Evolutionary conservation across 805 yeast genomes (phyloP).

Genomic region (Spathaspora girioi): DNA sequence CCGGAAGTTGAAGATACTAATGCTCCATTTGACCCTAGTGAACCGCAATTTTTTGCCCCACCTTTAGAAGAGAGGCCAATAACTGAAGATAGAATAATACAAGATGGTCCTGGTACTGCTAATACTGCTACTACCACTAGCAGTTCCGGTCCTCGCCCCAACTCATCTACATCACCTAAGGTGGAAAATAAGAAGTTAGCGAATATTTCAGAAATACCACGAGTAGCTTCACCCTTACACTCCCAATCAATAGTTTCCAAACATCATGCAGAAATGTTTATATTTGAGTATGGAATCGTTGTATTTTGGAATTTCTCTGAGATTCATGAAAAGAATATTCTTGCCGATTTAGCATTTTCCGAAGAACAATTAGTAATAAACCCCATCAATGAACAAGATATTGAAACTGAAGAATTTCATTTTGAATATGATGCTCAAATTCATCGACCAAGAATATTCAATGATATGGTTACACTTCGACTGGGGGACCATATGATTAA

Average conservation of each 20-base stretch:
- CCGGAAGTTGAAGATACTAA: conserved; percentile 38
- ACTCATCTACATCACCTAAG: no score
- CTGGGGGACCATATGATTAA: conserved; percentile 92
- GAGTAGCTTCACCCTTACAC: conserved; percentile 2
- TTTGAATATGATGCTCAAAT: conserved; percentile 65
- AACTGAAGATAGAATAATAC: conserved; percentile 5
- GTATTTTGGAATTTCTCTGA: conserved; percentile 97
- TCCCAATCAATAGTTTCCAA: conserved; percentile 42
- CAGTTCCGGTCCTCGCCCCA: no score
- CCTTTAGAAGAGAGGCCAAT: conserved; percentile 19
- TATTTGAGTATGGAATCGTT: conserved; percentile 91
- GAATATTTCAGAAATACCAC: neutral
- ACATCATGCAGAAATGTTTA: conserved; percentile 81
- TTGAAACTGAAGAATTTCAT: conserved; percentile 86
- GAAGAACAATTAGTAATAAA: conserved; percentile 53
- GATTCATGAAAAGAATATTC: conserved; percentile 84
- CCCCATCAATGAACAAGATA: conserved; percentile 82
- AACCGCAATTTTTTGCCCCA: conserved; percentile 83
- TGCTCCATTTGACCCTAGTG: conserved; percentile 82
- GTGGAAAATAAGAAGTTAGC: neutral
- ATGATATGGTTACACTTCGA: conserved; percentile 88
- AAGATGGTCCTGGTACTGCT: neutral
- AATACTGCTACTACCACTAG: no score
- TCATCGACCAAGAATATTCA: conserved; percentile 73
- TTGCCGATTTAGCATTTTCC: conserved; percentile 87